Evolutionary conservation across 202 grass and related monocot species (phyloP).

Genomic region (Sporobolus alterniflorus): DNA sequence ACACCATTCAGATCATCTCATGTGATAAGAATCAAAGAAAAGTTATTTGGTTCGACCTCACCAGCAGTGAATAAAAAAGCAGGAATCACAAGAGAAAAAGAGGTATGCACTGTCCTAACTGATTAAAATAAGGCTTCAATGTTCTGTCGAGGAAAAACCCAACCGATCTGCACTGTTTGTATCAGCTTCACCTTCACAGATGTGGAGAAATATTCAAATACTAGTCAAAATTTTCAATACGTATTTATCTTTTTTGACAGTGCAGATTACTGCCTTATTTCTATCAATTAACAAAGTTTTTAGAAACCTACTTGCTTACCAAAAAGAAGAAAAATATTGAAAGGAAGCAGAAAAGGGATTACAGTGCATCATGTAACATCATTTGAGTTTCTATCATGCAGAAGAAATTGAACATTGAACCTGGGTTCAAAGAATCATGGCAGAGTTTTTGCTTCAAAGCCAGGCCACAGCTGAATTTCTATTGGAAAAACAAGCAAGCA

Average conservation of each 20-base stretch:
- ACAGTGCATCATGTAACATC: background rate
- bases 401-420: slow-evolving; percentile 54
- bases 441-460: slow-evolving; percentile 62
- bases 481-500: slow-evolving; percentile 43
- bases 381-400: slow-evolving; percentile 32
- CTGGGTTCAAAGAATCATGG: slow-evolving; percentile 37
- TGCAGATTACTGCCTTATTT: background rate
- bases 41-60: slow-evolving; percentile 36
- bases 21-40: slow-evolving; percentile 49
- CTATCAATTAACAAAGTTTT: background rate
- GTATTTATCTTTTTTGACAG: background rate
- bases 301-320: background rate
- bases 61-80: slow-evolving; percentile 33
- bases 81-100: slow-evolving; percentile 41
- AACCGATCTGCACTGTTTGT: background rate
- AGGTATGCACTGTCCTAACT: slow-evolving; percentile 33
- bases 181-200: background rate
- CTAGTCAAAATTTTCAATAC: background rate
- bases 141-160: background rate
- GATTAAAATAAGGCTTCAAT: background rate
- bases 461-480: slow-evolving; percentile 63
- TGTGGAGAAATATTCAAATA: background rate
- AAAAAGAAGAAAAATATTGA: background rate
- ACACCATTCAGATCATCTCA: slow-evolving; percentile 49
- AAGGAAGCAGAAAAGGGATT: background rate